Base-by-base conservation (phyloP, 2,329 filamentous ascomycete species). In the Fusarium paranaense region DNA sequence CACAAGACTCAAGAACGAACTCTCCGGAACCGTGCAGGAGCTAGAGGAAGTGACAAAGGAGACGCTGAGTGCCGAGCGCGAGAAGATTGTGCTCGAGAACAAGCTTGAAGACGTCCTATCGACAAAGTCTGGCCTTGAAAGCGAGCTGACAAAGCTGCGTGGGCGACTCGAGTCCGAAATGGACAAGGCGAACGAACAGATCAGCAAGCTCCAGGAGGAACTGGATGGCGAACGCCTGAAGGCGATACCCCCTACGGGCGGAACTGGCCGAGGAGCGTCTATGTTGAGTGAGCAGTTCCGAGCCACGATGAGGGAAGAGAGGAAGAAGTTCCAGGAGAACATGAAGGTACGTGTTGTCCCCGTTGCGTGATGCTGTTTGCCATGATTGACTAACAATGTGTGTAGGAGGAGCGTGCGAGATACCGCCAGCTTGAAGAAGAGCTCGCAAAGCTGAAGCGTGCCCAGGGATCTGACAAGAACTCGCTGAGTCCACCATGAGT, bases 211-310 rank as follows among this genome's bases (percentile, higher is more conserved):
- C 56, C 83, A 88, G 71, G 87, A 89, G 69, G 83, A 88, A 74
- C 83, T 89, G n/a, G 87, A 89, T 63, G 80, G 80, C 37, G 86
- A 88, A 80, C 82, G 83, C 64, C 82, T 89, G 71, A 87, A 84
- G 81, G 85, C 81, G n/a, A 78, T 77, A 18, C 77, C 80, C 7
- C 81, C 79, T 3, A 78, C 78, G 14, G 81, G 79, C 18, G 81
- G 80, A 18, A 78, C 80, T 4, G 80, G 78, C 8, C 81, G 81
- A 62, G 87, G 87, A 3, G 87, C 87, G 14, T 83, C 83, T 10
- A 84, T 89, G 84, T 82, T 89, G 71, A 89, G 87, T 78, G 87
- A 89, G 81, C 87, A 89, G 80, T 89, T 89, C 81, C 81, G 87
- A 57, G 82, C 85, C 9, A 88, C 86, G 25, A 89, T 89, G 87